phyloP scores from a whole-genome alignment of 352 stramenopile genomes.

The Phytophthora pini region DNA sequence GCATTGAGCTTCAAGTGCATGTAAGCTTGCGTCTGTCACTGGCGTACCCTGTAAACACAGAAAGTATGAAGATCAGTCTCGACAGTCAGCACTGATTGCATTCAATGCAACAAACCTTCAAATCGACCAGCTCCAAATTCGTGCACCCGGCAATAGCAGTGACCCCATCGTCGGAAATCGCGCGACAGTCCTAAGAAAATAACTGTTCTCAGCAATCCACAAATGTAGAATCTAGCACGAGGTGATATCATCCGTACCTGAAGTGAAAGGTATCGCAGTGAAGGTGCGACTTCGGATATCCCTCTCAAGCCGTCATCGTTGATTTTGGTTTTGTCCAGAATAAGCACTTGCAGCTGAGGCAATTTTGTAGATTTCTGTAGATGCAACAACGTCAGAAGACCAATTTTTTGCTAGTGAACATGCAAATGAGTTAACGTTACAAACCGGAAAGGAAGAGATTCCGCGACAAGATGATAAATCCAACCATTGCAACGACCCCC shows the following conservation, averaged over 20 bases:
- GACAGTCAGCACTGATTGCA: not conserved
- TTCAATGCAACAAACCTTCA: conserved; percentile 53
- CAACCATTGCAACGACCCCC: conserved; percentile 46
- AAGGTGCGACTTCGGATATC: conserved; percentile 39
- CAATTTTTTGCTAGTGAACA: too few species aligned
- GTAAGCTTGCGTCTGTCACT: conserved; percentile 54
- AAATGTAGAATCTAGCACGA: not conserved
- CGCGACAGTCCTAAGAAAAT: conserved; percentile 53
- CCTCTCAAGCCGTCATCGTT: conserved; percentile 49
- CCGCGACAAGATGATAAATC: conserved; percentile 62
- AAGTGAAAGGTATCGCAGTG: conserved; percentile 71
- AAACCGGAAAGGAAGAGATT: conserved; percentile 51
- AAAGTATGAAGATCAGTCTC: not conserved
- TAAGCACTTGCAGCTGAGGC: conserved; percentile 54
- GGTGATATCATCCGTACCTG: conserved; percentile 42
- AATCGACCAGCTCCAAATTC: conserved; percentile 61
- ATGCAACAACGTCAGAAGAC: not conserved
- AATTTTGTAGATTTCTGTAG: conserved; percentile 38
- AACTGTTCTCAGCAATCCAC: not conserved
- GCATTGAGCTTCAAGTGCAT: conserved; percentile 48
- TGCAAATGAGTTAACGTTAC: not conserved
- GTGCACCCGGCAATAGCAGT: conserved; percentile 42
- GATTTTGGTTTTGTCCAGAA: conserved; percentile 68
- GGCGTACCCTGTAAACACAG: conserved; percentile 36
- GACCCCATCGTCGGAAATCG: conserved; percentile 55